Conservation (phyloP, 2,329 filamentous ascomycete species). For the Geosmithia morbida region DNA sequence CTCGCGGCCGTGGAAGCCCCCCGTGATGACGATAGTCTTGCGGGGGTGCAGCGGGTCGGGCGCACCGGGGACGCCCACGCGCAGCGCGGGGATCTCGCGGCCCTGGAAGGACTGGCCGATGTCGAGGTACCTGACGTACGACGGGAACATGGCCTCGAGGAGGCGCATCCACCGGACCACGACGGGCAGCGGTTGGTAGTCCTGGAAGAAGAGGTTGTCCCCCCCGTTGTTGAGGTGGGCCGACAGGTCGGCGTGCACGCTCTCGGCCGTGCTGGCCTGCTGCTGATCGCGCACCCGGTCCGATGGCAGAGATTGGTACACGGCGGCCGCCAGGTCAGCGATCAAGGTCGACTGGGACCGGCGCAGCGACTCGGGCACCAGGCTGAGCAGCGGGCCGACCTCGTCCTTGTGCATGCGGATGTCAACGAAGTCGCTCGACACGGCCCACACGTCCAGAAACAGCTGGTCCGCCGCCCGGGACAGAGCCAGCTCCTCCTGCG, state of each 20-base stretch:
- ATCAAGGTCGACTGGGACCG: constrained; percentile 62
- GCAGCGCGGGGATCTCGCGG: constrained; percentile 69
- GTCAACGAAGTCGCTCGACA: constrained; percentile 69
- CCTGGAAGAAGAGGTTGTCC: constrained; percentile 77
- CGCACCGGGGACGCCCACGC: constrained; percentile 47
- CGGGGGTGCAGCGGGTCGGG: constrained; percentile 31
- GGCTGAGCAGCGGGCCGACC: constrained; percentile 61
- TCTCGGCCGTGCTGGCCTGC: background rate
- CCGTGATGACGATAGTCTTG: constrained; percentile 69
- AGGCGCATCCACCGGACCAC: constrained; percentile 87
- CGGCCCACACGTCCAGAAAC: constrained; percentile 84
- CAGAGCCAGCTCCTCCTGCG: constrained; percentile 54
- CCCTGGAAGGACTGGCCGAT: constrained; percentile 84
- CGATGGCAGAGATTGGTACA: constrained; percentile 38
- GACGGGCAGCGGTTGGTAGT: constrained; percentile 78
- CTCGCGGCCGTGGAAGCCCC: constrained; percentile 84
- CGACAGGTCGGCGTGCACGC: constrained; percentile 2
- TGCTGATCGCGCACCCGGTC: background rate
- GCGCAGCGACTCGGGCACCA: constrained; percentile 63
- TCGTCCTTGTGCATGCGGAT: constrained; percentile 65
- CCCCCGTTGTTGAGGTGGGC: constrained; percentile 9
- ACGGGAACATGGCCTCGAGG: constrained; percentile 78
- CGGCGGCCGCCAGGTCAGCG: constrained; percentile 61
- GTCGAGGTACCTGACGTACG: constrained; percentile 56
- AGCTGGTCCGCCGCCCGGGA: constrained; percentile 60